Conservation (phyloP, 805 yeast species). For the Ogataea philodendri region DNA sequence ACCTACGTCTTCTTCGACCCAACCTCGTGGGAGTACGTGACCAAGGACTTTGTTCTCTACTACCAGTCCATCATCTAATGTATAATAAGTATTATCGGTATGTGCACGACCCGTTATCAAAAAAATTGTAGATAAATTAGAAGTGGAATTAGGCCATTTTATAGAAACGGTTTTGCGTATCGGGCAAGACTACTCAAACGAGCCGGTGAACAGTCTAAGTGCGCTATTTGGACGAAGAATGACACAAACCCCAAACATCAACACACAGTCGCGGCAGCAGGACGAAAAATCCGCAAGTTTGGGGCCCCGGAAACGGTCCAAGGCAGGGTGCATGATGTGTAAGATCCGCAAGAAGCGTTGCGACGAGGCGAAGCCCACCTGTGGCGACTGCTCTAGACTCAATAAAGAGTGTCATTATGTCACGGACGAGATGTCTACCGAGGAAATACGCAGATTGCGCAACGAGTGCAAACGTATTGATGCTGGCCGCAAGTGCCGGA, state of each 20-base stretch:
- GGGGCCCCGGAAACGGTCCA: conserved; percentile 45
- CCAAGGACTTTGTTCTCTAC: conserved; percentile 58
- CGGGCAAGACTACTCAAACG: conserved; percentile 1
- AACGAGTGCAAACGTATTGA: conserved; percentile 40
- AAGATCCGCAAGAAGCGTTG: conserved; percentile 63
- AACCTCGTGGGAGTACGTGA: conserved; percentile 91
- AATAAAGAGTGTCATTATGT: conserved; percentile 48
- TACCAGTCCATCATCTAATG: conserved; percentile 38
- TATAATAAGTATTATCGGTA: conserved; percentile 5
- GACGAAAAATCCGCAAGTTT: too few relatives aligned
- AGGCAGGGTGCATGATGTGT: conserved; percentile 67
- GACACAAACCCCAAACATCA: too few relatives aligned
- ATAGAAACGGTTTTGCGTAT: too few relatives aligned
- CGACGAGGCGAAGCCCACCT: conserved; percentile 47
- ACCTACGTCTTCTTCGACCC: conserved; percentile 95
- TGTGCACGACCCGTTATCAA: conserved; percentile 6
- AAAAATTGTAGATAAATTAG: not conserved
- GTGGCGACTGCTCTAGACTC: conserved; percentile 49
- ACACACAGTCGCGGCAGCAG: too few relatives aligned
- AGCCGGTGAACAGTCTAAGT: too few relatives aligned
- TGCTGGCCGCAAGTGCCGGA: conserved; percentile 41
- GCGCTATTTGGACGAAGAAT: too few relatives aligned
- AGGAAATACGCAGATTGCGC: conserved; percentile 37
- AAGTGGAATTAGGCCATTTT: too few relatives aligned
- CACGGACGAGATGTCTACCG: conserved; percentile 43